phyloP scores from a whole-genome alignment of 2,329 filamentous ascomycete species.

The Calonectria pseudoturangicola region DNA sequence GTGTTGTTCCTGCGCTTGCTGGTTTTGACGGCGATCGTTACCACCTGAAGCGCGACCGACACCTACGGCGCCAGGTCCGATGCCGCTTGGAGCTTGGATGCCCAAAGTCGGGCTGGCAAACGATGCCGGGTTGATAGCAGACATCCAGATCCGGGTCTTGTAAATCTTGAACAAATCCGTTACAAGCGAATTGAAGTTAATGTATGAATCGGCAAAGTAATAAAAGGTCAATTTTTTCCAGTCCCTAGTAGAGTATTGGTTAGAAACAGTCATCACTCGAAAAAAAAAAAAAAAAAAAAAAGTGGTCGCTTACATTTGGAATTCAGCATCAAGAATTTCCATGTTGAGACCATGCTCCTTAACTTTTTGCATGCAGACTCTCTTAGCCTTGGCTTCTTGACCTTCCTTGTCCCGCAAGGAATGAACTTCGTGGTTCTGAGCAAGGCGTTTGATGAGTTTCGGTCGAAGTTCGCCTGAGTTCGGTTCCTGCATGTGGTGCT shows the following conservation, averaged over 20 bases:
- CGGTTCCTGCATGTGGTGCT: conserved; percentile 83
- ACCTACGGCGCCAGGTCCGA: conserved; percentile 80
- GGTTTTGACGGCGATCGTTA: conserved; percentile 69
- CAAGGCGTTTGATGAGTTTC: conserved; percentile 96
- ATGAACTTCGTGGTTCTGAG: conserved; percentile 92
- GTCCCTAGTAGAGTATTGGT: conserved; percentile 80
- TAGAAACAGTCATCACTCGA: conserved; percentile 16
- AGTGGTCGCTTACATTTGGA: conserved; percentile 86
- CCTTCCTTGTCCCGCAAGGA: conserved; percentile 95
- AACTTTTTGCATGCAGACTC: conserved; percentile 97
- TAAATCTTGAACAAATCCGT: conserved; percentile 99
- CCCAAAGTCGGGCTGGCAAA: conserved; percentile 88
- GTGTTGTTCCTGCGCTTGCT: conserved; percentile 61
- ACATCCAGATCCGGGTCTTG: conserved; percentile 99
- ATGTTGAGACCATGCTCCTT: conserved; percentile 95
- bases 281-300: no score
- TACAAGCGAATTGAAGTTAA: conserved; percentile 98
- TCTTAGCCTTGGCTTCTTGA: conserved; percentile 97
- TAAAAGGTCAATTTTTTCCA: conserved; percentile 99
- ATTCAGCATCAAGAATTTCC: conserved; percentile 99
- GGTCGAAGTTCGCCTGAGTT: conserved; percentile 88
- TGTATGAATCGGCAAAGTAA: conserved; percentile 98
- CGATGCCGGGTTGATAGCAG: conserved; percentile 97
- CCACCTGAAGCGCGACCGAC: conserved; percentile 67
- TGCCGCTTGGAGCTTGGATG: conserved; percentile 80